Evolutionary conservation across 2,329 filamentous ascomycete species (phyloP).

Genomic region (Pseudopithomyces chartarum): DNA sequence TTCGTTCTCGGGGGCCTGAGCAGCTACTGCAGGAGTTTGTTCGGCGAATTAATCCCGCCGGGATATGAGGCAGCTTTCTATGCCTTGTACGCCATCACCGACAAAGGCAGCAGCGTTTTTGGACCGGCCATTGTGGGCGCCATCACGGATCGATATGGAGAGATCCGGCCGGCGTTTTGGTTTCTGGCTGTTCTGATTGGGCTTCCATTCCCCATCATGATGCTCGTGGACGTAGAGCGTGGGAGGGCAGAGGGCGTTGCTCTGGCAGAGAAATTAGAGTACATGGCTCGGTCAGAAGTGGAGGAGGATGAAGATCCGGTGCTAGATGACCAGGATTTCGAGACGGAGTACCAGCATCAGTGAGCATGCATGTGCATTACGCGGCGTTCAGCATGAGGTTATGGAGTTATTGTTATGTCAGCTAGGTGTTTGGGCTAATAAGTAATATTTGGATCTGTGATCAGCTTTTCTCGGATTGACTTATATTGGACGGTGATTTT

Average conservation of each 20-base stretch:
- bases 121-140: constrained; percentile 91
- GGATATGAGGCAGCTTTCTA: constrained; percentile 97
- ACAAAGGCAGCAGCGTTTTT: constrained; percentile 94
- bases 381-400: background rate
- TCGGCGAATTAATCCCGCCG: constrained; percentile 89
- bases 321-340: constrained; percentile 16
- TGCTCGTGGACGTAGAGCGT: constrained; percentile 78
- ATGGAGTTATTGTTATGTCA: background rate
- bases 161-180: constrained; percentile 74
- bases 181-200: constrained; percentile 87
- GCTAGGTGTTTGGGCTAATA: background rate
- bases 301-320: constrained; percentile 17
- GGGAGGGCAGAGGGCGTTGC: constrained; percentile 50
- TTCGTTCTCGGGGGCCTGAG: constrained; percentile 92
- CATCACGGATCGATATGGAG: constrained; percentile 75
- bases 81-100: constrained; percentile 94
- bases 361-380: constrained; percentile 3
- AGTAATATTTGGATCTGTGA: background rate
- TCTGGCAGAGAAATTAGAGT: constrained; percentile 45
- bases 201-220: constrained; percentile 82
- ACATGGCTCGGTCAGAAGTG: constrained; percentile 18
- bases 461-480: background rate
- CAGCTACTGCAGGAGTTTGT: constrained; percentile 89
- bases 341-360: constrained; percentile 11
- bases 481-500: background rate